A percentile compares a stretch with the other conserved stretches of the same genome.
Conservation (phyloP, 1,284 basidiomycete species). For the Ganoderma sinense region DNA sequence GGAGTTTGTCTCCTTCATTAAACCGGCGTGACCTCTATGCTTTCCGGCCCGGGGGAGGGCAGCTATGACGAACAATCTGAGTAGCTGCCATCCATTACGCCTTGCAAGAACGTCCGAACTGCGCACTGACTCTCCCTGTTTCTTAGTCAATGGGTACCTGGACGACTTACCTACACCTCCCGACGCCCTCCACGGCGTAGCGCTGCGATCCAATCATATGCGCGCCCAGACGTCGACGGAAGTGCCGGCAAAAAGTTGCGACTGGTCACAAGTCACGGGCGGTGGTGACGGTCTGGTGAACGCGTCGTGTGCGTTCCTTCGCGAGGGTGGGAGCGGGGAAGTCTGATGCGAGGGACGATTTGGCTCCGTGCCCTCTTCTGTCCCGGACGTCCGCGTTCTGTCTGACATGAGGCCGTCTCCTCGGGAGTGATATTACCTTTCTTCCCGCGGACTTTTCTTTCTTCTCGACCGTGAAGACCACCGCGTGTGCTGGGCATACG, state of each 20-base stretch:
- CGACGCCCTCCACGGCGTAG: not conserved
- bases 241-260: constrained; percentile 19
- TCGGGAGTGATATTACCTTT: constrained; percentile 27
- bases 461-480: constrained; percentile 31
- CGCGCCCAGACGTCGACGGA: not conserved
- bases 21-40: constrained; percentile 12
- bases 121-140: not conserved
- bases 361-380: constrained; percentile 23
- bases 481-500: constrained; percentile 38
- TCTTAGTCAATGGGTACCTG: constrained; percentile 7
- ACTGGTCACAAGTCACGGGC: constrained; percentile 22
- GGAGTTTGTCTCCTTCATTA: not conserved
- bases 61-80: not conserved
- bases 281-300: constrained; percentile 27
- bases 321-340: constrained; percentile 16
- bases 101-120: not conserved
- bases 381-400: constrained; percentile 24
- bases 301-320: constrained; percentile 29
- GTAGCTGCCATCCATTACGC: not conserved
- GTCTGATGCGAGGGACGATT: constrained; percentile 7
- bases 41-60: constrained; percentile 9
- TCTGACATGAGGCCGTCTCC: constrained; percentile 33
- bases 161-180: constrained; percentile 4
- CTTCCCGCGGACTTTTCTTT: constrained; percentile 25
- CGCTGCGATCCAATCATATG: not conserved